Conservation (phyloP, 2,329 filamentous ascomycete genomes). For the Simplicillium aogashimaense region DNA sequence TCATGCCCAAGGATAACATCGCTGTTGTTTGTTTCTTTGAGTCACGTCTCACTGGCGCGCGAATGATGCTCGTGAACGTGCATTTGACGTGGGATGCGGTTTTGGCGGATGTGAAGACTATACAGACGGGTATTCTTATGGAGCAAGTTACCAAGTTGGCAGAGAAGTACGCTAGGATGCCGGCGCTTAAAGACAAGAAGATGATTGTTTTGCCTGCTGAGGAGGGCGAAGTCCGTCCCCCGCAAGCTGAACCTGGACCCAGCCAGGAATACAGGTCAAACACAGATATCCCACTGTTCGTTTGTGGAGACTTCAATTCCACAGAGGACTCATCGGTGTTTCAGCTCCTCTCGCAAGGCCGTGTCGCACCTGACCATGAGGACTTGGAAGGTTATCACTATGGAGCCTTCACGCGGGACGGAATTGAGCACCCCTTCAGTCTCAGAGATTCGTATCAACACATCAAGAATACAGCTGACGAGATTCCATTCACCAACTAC, state of each 20-base stretch:
- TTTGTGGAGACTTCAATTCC: constrained; percentile 97
- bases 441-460: constrained; percentile 82
- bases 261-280: constrained; percentile 81
- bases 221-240: constrained; percentile 38
- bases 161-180: constrained; percentile 73
- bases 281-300: constrained; percentile 78
- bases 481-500: constrained; percentile 93
- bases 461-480: constrained; percentile 71
- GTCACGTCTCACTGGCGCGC: constrained; percentile 79
- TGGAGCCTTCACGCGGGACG: constrained; percentile 83
- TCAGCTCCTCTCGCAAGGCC: constrained; percentile 75
- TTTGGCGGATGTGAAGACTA: constrained; percentile 87
- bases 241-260: constrained; percentile 57
- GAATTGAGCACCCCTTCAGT: constrained; percentile 90
- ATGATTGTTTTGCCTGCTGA: constrained; percentile 35
- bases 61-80: constrained; percentile 86
- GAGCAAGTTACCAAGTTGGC: constrained; percentile 81
- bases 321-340: constrained; percentile 80
- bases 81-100: constrained; percentile 93
- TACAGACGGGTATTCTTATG: constrained; percentile 93
- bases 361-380: constrained; percentile 65
- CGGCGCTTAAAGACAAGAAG: constrained; percentile 74
- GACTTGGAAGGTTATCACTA: constrained; percentile 79
- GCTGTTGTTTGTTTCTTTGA: constrained; percentile 88
- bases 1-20: constrained; percentile 98